Evolutionary conservation across 768 basidiomycete genomes (phyloP), one percentile per base, ranked within the genome.

Genomic region (Leccinellum albellum): DNA sequence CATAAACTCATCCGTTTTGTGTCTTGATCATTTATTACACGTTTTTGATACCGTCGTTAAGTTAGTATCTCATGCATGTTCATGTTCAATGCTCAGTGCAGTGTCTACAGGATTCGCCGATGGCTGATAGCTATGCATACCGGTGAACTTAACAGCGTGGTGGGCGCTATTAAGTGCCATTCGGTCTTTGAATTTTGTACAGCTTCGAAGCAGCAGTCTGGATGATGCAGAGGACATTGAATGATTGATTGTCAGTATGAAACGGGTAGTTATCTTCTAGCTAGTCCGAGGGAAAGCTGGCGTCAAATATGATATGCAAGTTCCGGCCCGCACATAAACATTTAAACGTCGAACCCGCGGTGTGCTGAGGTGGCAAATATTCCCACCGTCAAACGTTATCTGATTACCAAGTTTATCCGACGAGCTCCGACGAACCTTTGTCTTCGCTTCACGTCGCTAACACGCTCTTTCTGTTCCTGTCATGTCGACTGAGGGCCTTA

Each of bases 401-500:
- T 40, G 54, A 55, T 55, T 55, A 29, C n/a, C 12, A 23, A 20
- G 3, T 21, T 53, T 29, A 17, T 20, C 28, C 23, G 10, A 14
- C 9, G 9, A 3, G 40, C 40, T 21, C 44, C 44, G 44, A n/a
- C n/a, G n/a, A n/a, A 45, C 9, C 20, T 17, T 42, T 45, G 23
- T 13, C 20, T 13, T 21, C 23, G 17, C 23, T 24, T 46, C 55
- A 53, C 52, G 21, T 23, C 37, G 29, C 23, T 29, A 12, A 28
- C 31, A n/a, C 55, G 23, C 20, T 54, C 53, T 13, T 53, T 62
- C 53, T 37, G 3, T 40, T 20, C 21, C n/a, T 37, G 33, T 24
- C 33, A 63, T 63, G 61, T 59, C 61, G 26, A 29, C 35, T 10
- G 50, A 53, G 26, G 42, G 45, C 31, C 26, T 5, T 15, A 63